Conservation (phyloP, 176 grass and related monocot genomes). For the Rhynchospora pubera region DNA sequence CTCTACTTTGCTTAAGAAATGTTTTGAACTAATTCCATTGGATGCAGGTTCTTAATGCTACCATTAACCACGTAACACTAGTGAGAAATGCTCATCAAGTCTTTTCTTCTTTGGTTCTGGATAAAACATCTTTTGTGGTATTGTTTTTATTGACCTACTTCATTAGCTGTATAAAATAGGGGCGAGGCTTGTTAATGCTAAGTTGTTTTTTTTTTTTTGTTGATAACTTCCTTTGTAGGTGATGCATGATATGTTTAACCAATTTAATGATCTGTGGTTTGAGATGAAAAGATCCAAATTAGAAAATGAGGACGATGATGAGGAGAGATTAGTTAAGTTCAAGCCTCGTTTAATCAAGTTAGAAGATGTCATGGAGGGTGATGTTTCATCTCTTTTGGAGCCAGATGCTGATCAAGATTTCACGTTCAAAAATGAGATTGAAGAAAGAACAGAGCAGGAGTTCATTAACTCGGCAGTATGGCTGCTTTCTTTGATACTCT, state of each 20-base stretch:
- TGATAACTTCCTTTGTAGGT: conserved; percentile 38
- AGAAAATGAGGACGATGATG: conserved; percentile 54
- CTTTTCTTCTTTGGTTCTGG: conserved; percentile 46
- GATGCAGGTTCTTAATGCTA: conserved; percentile 53
- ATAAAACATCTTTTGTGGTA: conserved; percentile 73
- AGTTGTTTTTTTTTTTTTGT: conserved; percentile 9
- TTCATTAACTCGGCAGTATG: conserved; percentile 49
- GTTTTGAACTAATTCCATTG: conserved; percentile 18
- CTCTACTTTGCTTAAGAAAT: not conserved
- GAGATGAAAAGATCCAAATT: conserved; percentile 60
- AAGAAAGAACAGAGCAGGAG: conserved; percentile 53
- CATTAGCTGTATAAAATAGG: not conserved
- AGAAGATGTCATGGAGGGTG: conserved; percentile 63
- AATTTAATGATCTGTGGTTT: conserved; percentile 74
- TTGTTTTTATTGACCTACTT: conserved; percentile 17
- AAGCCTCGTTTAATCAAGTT: conserved; percentile 50
- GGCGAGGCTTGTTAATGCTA: not conserved
- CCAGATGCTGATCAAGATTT: conserved; percentile 37
- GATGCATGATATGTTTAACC: conserved; percentile 53
- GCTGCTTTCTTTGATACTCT: conserved; percentile 1
- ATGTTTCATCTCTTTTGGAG: conserved; percentile 37
- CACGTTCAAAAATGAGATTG: conserved; percentile 29
- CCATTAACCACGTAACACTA: conserved; percentile 52
- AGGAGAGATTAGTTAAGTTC: conserved; percentile 68
- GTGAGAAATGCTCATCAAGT: conserved; percentile 43